phyloP scores from a whole-genome alignment of 208 protist genomes.

The Sergeia podlipaevii region DNA sequence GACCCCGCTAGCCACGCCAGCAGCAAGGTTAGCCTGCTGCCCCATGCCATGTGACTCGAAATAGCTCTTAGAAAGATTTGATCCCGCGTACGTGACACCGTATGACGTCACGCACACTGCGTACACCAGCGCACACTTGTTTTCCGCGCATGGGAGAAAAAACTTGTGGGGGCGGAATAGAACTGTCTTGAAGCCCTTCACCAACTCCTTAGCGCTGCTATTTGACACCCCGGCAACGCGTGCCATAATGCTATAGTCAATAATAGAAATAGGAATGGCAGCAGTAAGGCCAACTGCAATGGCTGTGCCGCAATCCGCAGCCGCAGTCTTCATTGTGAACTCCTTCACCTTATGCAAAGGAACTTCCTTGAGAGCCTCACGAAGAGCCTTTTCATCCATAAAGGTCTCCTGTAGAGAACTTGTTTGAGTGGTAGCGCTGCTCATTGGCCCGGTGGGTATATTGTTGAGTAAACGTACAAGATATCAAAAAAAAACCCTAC shows the following conservation, averaged over 20 bases:
- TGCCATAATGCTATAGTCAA: slow-evolving; percentile 89
- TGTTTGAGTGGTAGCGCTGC: slow-evolving; percentile 11
- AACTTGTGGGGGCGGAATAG: slow-evolving; percentile 77
- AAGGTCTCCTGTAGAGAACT: slow-evolving; percentile 18
- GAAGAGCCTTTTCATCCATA: slow-evolving; percentile 22
- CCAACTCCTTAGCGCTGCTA: slow-evolving; percentile 67
- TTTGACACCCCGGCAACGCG: slow-evolving; percentile 69
- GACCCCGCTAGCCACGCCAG: slow-evolving; percentile 60
- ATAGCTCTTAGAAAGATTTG: slow-evolving; percentile 80
- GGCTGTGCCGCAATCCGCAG: slow-evolving; percentile 65
- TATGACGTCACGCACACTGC: slow-evolving; percentile 62
- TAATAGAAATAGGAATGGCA: slow-evolving; percentile 82
- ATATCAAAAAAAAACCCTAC: background rate
- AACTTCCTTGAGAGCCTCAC: slow-evolving; percentile 15
- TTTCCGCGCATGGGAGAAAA: slow-evolving; percentile 81
- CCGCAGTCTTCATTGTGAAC: slow-evolving; percentile 39
- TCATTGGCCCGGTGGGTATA: background rate
- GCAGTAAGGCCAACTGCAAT: slow-evolving; percentile 61
- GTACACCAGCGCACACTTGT: slow-evolving; percentile 77
- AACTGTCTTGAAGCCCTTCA: slow-evolving; percentile 55
- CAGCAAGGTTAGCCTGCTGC: slow-evolving; percentile 49
- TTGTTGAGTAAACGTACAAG: background rate
- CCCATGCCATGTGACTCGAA: slow-evolving; percentile 61
- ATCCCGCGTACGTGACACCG: slow-evolving; percentile 67
- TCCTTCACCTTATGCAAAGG: slow-evolving; percentile 47